Evolutionary conservation across 2,329 filamentous ascomycete genomes (phyloP), one percentile per base, ranked within the genome.

Genomic region (Madurella fahalii): DNA sequence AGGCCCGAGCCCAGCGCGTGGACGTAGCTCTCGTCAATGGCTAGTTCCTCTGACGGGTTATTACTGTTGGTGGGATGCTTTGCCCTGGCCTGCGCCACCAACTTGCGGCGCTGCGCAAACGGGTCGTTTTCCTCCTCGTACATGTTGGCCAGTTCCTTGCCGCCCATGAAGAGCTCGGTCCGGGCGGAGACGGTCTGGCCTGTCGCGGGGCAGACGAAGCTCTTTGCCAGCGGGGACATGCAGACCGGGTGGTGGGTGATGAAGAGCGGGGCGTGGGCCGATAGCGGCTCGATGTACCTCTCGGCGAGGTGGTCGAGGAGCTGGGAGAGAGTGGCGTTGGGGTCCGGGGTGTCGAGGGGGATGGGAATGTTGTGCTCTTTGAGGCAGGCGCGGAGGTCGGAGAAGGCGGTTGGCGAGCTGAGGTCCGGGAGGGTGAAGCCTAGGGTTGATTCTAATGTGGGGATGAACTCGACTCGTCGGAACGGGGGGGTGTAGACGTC

Each of bases 121-220:
- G 94, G 94, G 49, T 90, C 89, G 70, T 99, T 99, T 69, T 99
- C 94, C 72, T 99, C 94, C 70, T 99, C 94, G 70, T 99, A 99
- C 76, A 93, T 95, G 71, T 99, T 99, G 57, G 93, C 90, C 32
- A 96, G 79, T 68, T 99, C 94, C 52, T 84, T 83, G 40, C 87
- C 84, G 47, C 83, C 74, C 58, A 95, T 82, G 72, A 95, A 96
- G 18, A 96, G 81, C 71, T 96, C 92, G 0, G 88, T 89, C 5
- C 92, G 85, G 1, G 90, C 89, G 1, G 90, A 87, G 1, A 96
- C 84, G 9, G 81, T 71, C 68, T 96, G 92, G 13, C 79, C 77
- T 0, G 85, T 86, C 9, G 67, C 70, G 0, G 83, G 80, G 68
- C 91, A 90, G 17, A 78, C 65, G 72, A 90, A 95, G 50, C 89